Percentiles rank a stretch among this genome's conserved stretches.
Conservation (phyloP, 305 asterid species). For the Fraxinus dipetala region DNA sequence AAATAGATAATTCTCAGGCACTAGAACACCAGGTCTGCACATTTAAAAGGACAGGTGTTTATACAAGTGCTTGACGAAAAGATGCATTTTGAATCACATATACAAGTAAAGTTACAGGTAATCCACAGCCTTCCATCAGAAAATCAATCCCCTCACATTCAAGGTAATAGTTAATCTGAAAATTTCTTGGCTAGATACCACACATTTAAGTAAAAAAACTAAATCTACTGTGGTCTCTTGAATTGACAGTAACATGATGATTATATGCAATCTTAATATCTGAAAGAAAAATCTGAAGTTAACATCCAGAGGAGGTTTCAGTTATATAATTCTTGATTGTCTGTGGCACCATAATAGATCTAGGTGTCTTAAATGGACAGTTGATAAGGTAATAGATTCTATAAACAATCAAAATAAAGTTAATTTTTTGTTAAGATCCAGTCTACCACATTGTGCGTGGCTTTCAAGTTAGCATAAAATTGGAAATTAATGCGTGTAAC, state of each 20-base stretch:
- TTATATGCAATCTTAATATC: background rate
- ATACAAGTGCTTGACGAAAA: background rate
- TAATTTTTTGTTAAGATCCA: background rate
- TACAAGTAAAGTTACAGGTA: background rate
- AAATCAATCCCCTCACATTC: background rate
- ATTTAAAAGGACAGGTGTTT: background rate
- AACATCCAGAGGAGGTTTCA: background rate
- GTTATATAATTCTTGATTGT: background rate
- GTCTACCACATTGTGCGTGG: background rate
- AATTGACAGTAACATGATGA: background rate
- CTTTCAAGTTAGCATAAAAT: background rate
- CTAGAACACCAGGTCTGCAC: background rate
- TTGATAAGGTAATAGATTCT: background rate
- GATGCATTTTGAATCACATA: background rate
- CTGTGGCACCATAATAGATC: background rate
- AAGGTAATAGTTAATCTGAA: background rate
- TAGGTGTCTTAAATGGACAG: background rate
- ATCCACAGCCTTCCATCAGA: background rate
- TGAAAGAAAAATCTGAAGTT: background rate
- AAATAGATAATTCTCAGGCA: background rate
- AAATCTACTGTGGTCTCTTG: background rate
- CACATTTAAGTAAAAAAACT: background rate
- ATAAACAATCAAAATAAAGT: background rate
- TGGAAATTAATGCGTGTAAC: background rate
- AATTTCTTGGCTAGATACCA: background rate